Evolutionary conservation across 768 basidiomycete species (phyloP).

Genomic region (Mycena olivaceomarginata): DNA sequence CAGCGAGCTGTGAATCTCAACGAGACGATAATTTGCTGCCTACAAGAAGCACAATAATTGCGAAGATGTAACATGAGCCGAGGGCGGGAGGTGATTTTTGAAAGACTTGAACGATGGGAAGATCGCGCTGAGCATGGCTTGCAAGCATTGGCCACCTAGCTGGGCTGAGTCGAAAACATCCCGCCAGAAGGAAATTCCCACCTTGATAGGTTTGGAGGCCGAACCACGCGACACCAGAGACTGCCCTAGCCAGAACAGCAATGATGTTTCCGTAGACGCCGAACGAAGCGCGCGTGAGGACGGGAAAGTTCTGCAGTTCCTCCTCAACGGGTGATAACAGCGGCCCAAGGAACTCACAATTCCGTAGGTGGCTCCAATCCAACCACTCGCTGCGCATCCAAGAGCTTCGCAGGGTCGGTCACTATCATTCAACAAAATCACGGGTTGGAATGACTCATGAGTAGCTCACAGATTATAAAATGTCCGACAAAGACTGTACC

Average conservation of each 20-base stretch:
- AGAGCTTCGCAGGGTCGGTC: constrained; percentile 21
- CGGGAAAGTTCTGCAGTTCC: constrained; percentile 41
- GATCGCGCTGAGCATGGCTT: constrained; percentile 45
- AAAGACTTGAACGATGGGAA: constrained; percentile 55
- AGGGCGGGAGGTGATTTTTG: constrained; percentile 67
- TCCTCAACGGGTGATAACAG: not conserved
- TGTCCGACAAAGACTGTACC: constrained; percentile 42
- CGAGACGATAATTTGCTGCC: not conserved
- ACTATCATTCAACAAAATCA: not conserved
- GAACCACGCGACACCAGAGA: constrained; percentile 42
- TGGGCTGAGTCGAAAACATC: not conserved
- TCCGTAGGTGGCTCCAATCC: constrained; percentile 44
- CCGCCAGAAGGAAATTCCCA: not conserved
- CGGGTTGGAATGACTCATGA: not conserved
- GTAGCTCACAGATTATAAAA: constrained; percentile 38
- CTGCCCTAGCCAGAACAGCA: constrained; percentile 43
- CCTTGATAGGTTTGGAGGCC: constrained; percentile 47
- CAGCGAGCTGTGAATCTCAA: not conserved
- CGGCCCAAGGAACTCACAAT: constrained; percentile 27
- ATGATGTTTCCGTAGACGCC: constrained; percentile 40
- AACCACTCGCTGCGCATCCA: constrained; percentile 42
- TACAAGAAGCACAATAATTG: constrained; percentile 51
- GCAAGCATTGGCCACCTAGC: constrained; percentile 45
- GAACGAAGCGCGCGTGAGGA: constrained; percentile 43
- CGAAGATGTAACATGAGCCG: constrained; percentile 68